These are phyloP conservation scores for Pseudocercospora pini-densiflorae DNA, from an alignment of 2,329 filamentous ascomycete species.

Conservation along the genomic window DNA sequence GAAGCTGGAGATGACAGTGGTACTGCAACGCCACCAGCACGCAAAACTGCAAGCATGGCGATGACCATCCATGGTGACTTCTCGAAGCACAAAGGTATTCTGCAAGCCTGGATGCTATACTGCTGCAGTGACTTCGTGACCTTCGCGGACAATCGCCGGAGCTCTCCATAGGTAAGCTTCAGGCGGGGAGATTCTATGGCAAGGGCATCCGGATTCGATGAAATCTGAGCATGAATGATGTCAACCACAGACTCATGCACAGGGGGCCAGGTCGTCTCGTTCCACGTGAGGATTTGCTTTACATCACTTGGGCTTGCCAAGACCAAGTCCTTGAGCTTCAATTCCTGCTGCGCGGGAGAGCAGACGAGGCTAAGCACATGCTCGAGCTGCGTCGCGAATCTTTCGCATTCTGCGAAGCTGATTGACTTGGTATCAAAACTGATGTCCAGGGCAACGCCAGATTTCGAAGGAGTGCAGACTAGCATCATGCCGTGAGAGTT, in stretches of 20 bases:
- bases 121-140: neutral
- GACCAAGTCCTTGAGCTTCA: neutral
- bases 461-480: neutral
- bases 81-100: conserved; percentile 45
- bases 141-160: neutral
- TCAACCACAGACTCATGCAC: neutral
- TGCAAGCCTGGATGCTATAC: neutral
- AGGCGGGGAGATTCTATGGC: neutral
- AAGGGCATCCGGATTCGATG: neutral
- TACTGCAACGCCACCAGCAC: conserved; percentile 36
- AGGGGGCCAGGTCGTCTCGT: neutral
- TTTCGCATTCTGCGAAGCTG: conserved; percentile 3
- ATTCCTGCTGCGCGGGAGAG: neutral
- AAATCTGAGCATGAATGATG: neutral
- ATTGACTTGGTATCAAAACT: conserved; percentile 4
- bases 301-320: neutral
- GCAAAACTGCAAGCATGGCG: conserved; percentile 44
- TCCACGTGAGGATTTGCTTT: neutral
- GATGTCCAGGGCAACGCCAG: conserved; percentile 4
- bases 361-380: conserved; percentile 11
- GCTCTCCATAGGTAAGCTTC: neutral
- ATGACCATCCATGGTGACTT: conserved; percentile 44
- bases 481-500: conserved; percentile 11
- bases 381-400: conserved; percentile 12
- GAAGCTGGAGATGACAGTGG: neutral